Base-by-base conservation (phyloP, 1,284 basidiomycete species). In the Pulveroboletus sp. region DNA sequence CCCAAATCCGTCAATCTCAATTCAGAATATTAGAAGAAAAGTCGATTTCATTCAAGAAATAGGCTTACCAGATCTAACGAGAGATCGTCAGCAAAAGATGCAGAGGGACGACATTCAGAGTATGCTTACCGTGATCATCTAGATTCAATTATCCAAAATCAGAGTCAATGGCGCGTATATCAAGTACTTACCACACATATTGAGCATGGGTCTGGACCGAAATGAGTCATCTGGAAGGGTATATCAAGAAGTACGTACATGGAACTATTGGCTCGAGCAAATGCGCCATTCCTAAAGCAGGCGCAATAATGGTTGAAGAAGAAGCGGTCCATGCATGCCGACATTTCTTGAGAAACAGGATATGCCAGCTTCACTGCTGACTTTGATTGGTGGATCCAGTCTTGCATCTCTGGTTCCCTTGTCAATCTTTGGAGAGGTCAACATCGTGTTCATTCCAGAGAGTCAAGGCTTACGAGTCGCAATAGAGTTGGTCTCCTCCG, bases 261-360 rank as follows among this genome's bases (percentile, higher is more conserved):
- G 15, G 95, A 88, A 54, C 91, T 87, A 72, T 97, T 98, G 6
- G 96, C 94, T 53, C 90, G 81, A 1, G 93, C 92, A 72, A 98
- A 99, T 0, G 94, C 94, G 10, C 96, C 96, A 46, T 84, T 85
- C 57, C 94, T 82, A 76, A 97, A 98, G 50, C 80, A 74, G 51
- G 87, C 82, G 65, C 92, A 95, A 74, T 98, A 98, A 70, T 97
- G 94, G 64, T 90, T 92, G 80, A 94, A 95, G 70, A 84, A 86
- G 68, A 89, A 92, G 46, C 94, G 82, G 69, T 98, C 95, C 52
- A 98, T 85, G n/a, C 91, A 89, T 8, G 78, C 68, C 52, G 75
- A 73, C 63, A 98, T 92, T 63, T 94, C 91, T 3, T 84, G 77
- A 1, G 90, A 91, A 10, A 97, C 71, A 1, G 77, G 79, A 65